Evolutionary conservation across 148 eudicot species (phyloP).

Genomic region (Rhododendron henanense): DNA sequence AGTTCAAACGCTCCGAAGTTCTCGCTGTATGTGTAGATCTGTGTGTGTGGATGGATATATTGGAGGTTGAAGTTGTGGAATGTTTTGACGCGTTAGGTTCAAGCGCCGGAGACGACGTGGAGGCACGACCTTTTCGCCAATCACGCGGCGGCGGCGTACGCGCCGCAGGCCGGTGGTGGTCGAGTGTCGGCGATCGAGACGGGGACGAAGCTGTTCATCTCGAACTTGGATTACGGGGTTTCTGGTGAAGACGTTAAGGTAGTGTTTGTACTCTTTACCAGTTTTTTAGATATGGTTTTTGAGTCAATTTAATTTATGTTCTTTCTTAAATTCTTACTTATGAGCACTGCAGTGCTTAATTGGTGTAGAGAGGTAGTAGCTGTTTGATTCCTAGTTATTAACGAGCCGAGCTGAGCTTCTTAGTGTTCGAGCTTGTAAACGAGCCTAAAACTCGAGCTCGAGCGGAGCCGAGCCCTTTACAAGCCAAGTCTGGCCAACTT

Average conservation of each 20-base stretch:
- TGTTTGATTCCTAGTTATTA: neutral
- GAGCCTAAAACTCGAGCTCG: neutral
- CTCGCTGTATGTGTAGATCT: neutral
- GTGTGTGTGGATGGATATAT: neutral
- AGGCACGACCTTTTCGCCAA: slow-evolving; percentile 55
- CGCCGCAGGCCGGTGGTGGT: neutral
- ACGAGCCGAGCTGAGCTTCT: neutral
- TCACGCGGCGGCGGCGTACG: slow-evolving; percentile 20
- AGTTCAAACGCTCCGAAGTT: neutral
- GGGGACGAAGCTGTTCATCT: slow-evolving; percentile 60
- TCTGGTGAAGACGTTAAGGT: slow-evolving; percentile 67
- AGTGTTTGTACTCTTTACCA: neutral
- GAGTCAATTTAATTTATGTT: neutral
- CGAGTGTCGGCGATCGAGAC: slow-evolving; percentile 55
- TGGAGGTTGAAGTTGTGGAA: neutral
- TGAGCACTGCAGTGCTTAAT: neutral
- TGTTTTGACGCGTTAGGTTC: slow-evolving; percentile 6
- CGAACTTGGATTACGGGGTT: slow-evolving; percentile 68
- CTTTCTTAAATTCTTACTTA: neutral
- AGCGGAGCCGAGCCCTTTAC: too few species aligned
- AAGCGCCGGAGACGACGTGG: slow-evolving; percentile 60
- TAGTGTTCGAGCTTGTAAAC: neutral
- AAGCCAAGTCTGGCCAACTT: too few species aligned
- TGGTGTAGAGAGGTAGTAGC: neutral
- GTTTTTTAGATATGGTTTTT: too few species aligned